These are phyloP conservation scores for Schizothecium vesticola DNA, from an alignment of 495 filamentous ascomycete species.

Conservation along the genomic window DNA sequence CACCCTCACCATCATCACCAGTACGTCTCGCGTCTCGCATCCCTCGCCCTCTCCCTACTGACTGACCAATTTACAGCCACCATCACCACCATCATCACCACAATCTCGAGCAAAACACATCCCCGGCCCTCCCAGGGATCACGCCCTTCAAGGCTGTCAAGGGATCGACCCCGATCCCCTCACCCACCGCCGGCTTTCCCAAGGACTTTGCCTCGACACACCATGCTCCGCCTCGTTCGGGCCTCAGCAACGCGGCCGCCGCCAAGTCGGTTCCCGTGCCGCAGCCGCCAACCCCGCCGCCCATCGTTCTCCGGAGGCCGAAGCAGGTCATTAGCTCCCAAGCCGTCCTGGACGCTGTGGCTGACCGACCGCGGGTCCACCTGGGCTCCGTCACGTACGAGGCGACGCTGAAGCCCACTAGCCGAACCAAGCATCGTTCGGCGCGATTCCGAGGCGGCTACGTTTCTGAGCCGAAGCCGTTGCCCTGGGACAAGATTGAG, in stretches of 20 bases:
- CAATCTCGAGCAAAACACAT: conserved; percentile 54
- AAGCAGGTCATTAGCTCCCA: conserved; percentile 59
- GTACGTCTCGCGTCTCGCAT: conserved; percentile 35
- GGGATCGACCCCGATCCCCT: conserved; percentile 48
- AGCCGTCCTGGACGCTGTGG: conserved; percentile 61
- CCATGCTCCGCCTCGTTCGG: conserved; percentile 26
- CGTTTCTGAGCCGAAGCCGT: conserved; percentile 63
- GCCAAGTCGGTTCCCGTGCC: conserved; percentile 32
- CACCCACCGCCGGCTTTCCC: conserved; percentile 45
- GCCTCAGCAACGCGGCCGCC: conserved; percentile 23
- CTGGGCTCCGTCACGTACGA: conserved; percentile 58
- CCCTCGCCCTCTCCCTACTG: not conserved
- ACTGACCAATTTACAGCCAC: conserved; percentile 45
- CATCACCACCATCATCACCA: conserved; percentile 74
- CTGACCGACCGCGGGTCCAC: conserved; percentile 67
- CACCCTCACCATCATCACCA: conserved; percentile 62
- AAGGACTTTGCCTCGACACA: conserved; percentile 44
- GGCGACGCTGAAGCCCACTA: conserved; percentile 51
- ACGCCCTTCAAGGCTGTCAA: conserved; percentile 40
- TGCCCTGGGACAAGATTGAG: conserved; percentile 65
- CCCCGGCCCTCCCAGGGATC: conserved; percentile 36
- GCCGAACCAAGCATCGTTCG: conserved; percentile 41
- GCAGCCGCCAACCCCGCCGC: conserved; percentile 37
- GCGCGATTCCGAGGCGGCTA: conserved; percentile 57
- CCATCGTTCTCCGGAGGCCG: conserved; percentile 51